Base-by-base conservation (phyloP, 1,284 basidiomycete species). In the Ceratobasidium theobromae region DNA sequence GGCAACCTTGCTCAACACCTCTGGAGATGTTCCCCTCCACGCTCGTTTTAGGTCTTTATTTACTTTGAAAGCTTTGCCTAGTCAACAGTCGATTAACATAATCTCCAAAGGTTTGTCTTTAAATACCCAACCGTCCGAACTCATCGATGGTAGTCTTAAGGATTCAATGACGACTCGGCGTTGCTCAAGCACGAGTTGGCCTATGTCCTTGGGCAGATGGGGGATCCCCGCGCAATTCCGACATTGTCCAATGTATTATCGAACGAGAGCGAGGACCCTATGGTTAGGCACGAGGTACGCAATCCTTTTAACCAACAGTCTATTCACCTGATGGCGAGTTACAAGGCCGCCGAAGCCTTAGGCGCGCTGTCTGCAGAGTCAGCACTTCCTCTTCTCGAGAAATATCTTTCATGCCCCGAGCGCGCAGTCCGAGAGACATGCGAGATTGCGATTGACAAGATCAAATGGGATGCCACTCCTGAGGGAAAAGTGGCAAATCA, bases 131-230 rank as follows among this genome's bases (percentile, higher is more conserved):
- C 6, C 18, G 43, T 21, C 18, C 18, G 43, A 45, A 21, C n/a
- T n/a, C n/a, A n/a, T n/a, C n/a, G n/a, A n/a, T n/a, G n/a, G n/a
- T n/a, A n/a, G n/a, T n/a, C n/a, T 21, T 45, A 21, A 95, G 95
- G 91, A 18, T 93, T 98, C 74, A 76, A 79, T 35, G 95, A 97
- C 76, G 84, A 87, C 16, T 97, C 94, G 48, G 92, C 95, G 5
- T 78, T 99, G 54, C 84, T 99, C 53, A 98, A 98, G 76, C 96
- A 99, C 76, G 96, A 99, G 75, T 83, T 99, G 2, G 96, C 96
- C 1, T 99, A 99, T 75, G 96, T 95, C 70, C 84, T 99, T 1
- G 96, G 96, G 0, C 96, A 99, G 78, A 91, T 97, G 74, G 87
- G 88, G 71, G 84, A 84, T 52, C 74, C 78, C 0, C 81, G 81